Evolutionary conservation across 352 stramenopile species (phyloP), one percentile per base, ranked within the genome.

Genomic region (Phytopythium montanum): DNA sequence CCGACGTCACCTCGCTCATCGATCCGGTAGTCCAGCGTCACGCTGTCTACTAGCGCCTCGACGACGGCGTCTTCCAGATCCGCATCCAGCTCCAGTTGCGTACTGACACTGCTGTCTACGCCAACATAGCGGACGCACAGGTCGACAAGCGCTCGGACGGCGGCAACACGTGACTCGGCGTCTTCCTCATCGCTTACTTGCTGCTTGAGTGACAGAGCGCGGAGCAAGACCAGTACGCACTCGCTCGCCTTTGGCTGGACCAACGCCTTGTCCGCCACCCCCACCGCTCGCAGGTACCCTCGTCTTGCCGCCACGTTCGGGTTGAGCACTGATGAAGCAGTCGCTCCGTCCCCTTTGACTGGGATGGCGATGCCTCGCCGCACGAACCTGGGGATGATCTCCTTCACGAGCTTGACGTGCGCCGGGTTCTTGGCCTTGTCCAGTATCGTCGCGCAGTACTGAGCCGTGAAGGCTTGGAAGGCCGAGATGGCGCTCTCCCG

Each of bases 1-100:
- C 97, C 97, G 21, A 99, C 96, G 75, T 99, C 97, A 7, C 97
- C 97, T 44, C 97, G 87, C 73, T 98, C 96, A 75, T 99, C 97
- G 12, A 96, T 87, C 25, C 87, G 94, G 69, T 99, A 99, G 73
- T 99, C 97, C 50, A 90, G 72, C 48, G 96, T 75, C 12, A 96
- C 87, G 57, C 84, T 89, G 23, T 64, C 56, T 18, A 99, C 64
- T 2, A 99, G 76, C 34, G 93, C 76, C 14, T 81, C 63, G 18
- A 98, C 83, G 5, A 98, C 83, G 13, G 54, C 44, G 21, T 81
- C 69, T 56, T 89, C 79, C 51, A 76, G 70, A 18, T 54, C 45
- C n/a, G 62, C 29, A 5, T 38, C 34, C n/a, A 85, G 26, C 56
- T 76, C 45, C 71, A 81, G 38, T 66, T 88, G 54, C 81, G 61